phyloP scores from a whole-genome alignment of 495 filamentous ascomycete genomes.

The Lindgomyces ingoldianus region DNA sequence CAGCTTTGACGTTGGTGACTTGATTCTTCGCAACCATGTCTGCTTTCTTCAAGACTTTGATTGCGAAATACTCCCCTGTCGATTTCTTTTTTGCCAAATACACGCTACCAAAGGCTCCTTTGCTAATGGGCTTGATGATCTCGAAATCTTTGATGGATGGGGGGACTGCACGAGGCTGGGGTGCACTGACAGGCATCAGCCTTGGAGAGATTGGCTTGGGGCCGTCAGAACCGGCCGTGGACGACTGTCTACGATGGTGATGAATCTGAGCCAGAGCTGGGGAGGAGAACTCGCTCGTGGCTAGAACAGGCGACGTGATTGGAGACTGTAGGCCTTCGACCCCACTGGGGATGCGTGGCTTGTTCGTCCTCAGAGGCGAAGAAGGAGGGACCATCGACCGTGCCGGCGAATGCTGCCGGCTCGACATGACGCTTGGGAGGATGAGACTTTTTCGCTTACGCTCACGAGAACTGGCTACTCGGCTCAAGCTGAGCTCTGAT shows the following conservation, averaged over 20 bases:
- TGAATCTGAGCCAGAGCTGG: constrained; percentile 60
- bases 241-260: constrained; percentile 91
- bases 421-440: constrained; percentile 70
- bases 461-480: constrained; percentile 69
- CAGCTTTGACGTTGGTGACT: constrained; percentile 97
- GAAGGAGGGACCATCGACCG: constrained; percentile 67
- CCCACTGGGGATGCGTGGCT: constrained; percentile 74
- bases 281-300: constrained; percentile 76
- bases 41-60: constrained; percentile 97
- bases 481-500: constrained; percentile 74
- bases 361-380: constrained; percentile 83
- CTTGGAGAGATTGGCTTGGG: constrained; percentile 77
- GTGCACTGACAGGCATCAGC: constrained; percentile 65
- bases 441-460: constrained; percentile 82
- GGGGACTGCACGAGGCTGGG: constrained; percentile 78
- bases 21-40: constrained; percentile 99
- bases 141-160: constrained; percentile 99
- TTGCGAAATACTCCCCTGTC: constrained; percentile 95
- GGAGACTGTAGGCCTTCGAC: constrained; percentile 80
- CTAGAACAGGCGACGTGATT: constrained; percentile 82
- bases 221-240: constrained; percentile 72
- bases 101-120: constrained; percentile 96
- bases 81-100: constrained; percentile 98
- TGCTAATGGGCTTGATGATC: constrained; percentile 99
- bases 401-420: constrained; percentile 83